These are phyloP conservation scores for Pseudocohnilembus persalinus DNA, from an alignment of 169 alveolate species.

Conservation along the genomic window DNA sequence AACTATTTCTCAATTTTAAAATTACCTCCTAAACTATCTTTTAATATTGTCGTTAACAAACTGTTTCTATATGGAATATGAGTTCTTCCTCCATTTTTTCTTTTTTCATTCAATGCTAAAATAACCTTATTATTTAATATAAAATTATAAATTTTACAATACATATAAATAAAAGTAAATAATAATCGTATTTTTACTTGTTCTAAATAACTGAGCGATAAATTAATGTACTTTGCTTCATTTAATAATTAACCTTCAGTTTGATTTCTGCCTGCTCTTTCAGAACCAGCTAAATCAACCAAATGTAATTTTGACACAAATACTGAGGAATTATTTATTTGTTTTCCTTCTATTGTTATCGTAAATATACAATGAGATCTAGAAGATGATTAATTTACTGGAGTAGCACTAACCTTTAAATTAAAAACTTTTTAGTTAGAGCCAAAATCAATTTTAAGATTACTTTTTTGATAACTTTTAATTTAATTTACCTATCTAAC, in stretches of 20 bases:
- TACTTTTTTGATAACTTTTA: too few relatives aligned
- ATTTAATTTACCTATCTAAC: slow-evolving; percentile 42
- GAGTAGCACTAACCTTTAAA: slow-evolving; percentile 58
- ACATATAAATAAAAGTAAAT: too few relatives aligned
- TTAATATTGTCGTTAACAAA: slow-evolving; percentile 82
- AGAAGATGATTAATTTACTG: slow-evolving; percentile 69
- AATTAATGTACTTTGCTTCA: slow-evolving; percentile 77
- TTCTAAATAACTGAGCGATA: slow-evolving; percentile 79
- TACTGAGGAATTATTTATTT: slow-evolving; percentile 22
- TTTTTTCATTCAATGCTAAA: slow-evolving; percentile 75
- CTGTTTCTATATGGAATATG: slow-evolving; percentile 87
- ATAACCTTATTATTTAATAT: too few relatives aligned
- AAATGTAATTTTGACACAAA: slow-evolving; percentile 58
- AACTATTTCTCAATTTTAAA: too few relatives aligned
- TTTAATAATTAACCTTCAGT: slow-evolving; percentile 49
- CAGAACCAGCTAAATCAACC: slow-evolving; percentile 82
- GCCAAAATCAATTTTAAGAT: background rate
- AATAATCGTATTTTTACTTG: slow-evolving; percentile 37
- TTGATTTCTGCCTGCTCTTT: slow-evolving; percentile 57
- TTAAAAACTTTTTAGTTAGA: too few relatives aligned
- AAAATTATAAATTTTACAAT: too few relatives aligned
- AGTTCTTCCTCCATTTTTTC: slow-evolving; percentile 66
- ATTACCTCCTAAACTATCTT: slow-evolving; percentile 82
- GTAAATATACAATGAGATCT: slow-evolving; percentile 69
- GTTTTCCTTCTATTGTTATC: slow-evolving; percentile 52